Base-by-base conservation (phyloP, 2,329 filamentous ascomycete genomes). In the Pestalotiopsis sp. region DNA sequence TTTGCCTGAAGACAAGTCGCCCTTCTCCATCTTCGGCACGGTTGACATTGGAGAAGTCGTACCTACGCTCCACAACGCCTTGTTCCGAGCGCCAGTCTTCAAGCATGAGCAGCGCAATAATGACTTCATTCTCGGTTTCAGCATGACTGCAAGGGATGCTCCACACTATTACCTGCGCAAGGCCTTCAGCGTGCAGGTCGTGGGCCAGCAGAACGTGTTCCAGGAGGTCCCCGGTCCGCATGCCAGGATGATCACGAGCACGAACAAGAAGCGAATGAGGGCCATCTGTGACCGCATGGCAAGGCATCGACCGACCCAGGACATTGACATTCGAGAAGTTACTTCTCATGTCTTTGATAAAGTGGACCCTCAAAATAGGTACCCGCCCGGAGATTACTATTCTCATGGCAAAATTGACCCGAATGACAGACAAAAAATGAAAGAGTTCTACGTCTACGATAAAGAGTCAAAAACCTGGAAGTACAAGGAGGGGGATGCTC, bases 31-130 rank as follows among this genome's bases (percentile, higher is more conserved):
- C 65, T 99, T 99, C 76, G 96, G 96, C 27, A 93, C 94, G 45
- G 94, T 99, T 27, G 93, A 97, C 72, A 90, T 94, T 2, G 96
- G 96, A 23, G 93, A 98, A 82, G 93, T 92, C 12, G 93, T 97
- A 3, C 93, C 95, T 0, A 95, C 96, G 1, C 86, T 99, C 17
- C 94, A 97, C 79, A 99, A 98, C 75, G 90, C 93, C 63, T 97
- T 99, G 93, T 98, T 94, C 77, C 90, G 95, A 66, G 95, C 96
- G 4, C 96, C 96, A 0, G 90, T 99, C 36, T 99, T 98, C 84
- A 93, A 92, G 75, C 96, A 99, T 76, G 86, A 89, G 45, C 83
- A 93, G 0, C 92, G 93, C 75, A 82, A 84, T 9, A 94, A 90
- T 11, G 96, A 99, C 77, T 99, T 98, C 77, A 82, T 99, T 20